Base-by-base conservation (phyloP, 129 eudicot genomes). In the Logfia minima region DNA sequence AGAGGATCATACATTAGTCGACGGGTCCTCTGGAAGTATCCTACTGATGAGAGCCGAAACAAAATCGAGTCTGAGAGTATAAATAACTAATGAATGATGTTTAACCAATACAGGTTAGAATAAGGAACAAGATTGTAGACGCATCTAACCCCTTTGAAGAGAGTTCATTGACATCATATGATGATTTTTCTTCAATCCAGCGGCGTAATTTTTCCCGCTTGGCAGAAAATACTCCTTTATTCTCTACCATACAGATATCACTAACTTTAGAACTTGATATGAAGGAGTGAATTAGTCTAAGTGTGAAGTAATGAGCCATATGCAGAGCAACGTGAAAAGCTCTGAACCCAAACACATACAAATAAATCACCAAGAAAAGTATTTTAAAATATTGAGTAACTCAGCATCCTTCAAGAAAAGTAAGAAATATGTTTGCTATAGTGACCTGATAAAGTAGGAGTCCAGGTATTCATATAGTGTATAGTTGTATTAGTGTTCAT, bases 41-140 rank as follows among this genome's bases (percentile, higher is more conserved):
- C 97, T 90, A 72, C 76, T 74, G 16, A 93, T 83, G 83, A 93
- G 98, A 59, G 83, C 74, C 63, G 87, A 68, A 67, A 93, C 90
- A 85, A 90, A 64, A 87, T 87, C 87, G 52, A 66, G 79, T 90
- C 98, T 90, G 90, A 72, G 70, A 86, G 41, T 48, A 62, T 23
- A 21, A 66, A 48, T 60, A 74, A 29, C 59, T 41, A 61, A 67
- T 74, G 4, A 80, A 41, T 29, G 41, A 74, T 29, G 73, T 60
- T 52, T 37, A 31, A 51, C 39, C 41, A 51, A 24, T 64, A 67
- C 77, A 58, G 43, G 14, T 61, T 16, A 56, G 29, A 55, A 72
- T 72, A 19, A 10, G 48, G 65, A 58, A 53, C 64, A 59, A 59
- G 70, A 75, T 26, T 51, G 39, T 41, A 58, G 22, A 64, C 28